Percentiles rank a stretch among this genome's conserved stretches.
These are phyloP conservation scores for Eucalyptus marginata DNA, from an alignment of 345 rosid genomes.

Conservation along the genomic window DNA sequence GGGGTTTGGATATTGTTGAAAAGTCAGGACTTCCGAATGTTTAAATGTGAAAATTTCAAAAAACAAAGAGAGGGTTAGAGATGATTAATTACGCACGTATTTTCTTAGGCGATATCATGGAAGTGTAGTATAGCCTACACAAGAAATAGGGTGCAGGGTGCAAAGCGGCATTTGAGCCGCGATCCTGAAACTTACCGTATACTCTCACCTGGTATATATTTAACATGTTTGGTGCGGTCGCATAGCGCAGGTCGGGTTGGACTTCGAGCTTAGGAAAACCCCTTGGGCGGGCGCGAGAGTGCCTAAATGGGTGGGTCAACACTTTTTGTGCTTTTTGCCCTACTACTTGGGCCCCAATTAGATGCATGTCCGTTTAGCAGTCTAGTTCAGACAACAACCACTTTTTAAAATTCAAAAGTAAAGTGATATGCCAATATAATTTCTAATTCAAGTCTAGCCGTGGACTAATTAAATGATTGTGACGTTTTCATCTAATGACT, in stretches of 20 bases:
- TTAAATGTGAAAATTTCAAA: background rate
- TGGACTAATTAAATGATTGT: background rate
- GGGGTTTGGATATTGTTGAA: background rate
- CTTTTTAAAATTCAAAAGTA: background rate
- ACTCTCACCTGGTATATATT: background rate
- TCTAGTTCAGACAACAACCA: background rate
- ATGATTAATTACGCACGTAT: background rate
- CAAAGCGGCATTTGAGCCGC: background rate
- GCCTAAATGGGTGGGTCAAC: background rate
- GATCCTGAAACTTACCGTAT: background rate
- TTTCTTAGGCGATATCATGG: background rate
- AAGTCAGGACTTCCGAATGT: rapidly evolving
- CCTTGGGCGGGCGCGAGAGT: background rate
- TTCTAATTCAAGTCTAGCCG: background rate
- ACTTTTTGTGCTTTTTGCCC: background rate
- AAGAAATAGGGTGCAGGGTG: background rate
- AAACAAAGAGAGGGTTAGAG: background rate
- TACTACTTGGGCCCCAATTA: background rate
- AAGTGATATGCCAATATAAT: background rate
- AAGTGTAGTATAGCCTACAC: background rate
- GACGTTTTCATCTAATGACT: too few species aligned
- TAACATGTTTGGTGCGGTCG: too few species aligned
- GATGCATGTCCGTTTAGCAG: background rate
- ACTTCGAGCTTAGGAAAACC: background rate
- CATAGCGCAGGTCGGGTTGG: background rate